These are phyloP conservation scores for Chrysoporthe austroafricana DNA, from an alignment of 2,329 filamentous ascomycete species.

Conservation along the genomic window DNA sequence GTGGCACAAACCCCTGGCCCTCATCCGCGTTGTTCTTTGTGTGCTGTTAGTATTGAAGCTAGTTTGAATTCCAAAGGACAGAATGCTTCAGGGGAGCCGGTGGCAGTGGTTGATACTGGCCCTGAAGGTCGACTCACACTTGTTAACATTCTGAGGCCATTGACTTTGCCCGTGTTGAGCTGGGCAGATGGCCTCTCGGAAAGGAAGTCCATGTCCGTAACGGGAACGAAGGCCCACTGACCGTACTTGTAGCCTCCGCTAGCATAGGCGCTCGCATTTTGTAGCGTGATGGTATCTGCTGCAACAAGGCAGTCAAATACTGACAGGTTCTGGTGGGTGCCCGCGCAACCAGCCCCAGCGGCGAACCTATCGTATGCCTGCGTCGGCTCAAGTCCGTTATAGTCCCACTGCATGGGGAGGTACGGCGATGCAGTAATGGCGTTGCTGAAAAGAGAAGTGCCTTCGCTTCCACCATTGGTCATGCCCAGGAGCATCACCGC, in stretches of 20 bases:
- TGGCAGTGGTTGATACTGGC: neutral
- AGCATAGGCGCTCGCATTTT: slow-evolving; percentile 32
- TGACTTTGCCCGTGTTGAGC: slow-evolving; percentile 36
- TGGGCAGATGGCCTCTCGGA: slow-evolving; percentile 37
- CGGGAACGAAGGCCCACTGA: slow-evolving; percentile 41
- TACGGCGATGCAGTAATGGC: slow-evolving; percentile 22
- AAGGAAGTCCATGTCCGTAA: slow-evolving; percentile 41
- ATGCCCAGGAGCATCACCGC: slow-evolving; percentile 19
- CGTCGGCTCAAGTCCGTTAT: slow-evolving; percentile 11
- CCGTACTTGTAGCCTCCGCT: slow-evolving; percentile 30
- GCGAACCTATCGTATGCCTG: slow-evolving; percentile 20
- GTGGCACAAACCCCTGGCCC: slow-evolving; percentile 48
- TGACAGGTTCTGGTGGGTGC: neutral
- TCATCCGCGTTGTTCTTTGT: slow-evolving; percentile 52
- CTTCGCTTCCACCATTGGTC: slow-evolving; percentile 15
- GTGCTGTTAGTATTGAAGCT: neutral
- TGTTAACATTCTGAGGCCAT: slow-evolving; percentile 35
- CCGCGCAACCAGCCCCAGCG: slow-evolving; percentile 10
- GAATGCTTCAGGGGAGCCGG: no score
- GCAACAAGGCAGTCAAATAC: slow-evolving; percentile 33
- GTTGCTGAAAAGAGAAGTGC: slow-evolving; percentile 23
- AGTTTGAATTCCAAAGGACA: neutral
- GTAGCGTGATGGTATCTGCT: slow-evolving; percentile 37
- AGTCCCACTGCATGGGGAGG: slow-evolving; percentile 19
- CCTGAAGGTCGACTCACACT: slow-evolving; percentile 18